Percentiles rank a stretch among this genome's conserved stretches.
Conservation (phyloP, 345 rosid species). For the Eutrema yunnanense region DNA sequence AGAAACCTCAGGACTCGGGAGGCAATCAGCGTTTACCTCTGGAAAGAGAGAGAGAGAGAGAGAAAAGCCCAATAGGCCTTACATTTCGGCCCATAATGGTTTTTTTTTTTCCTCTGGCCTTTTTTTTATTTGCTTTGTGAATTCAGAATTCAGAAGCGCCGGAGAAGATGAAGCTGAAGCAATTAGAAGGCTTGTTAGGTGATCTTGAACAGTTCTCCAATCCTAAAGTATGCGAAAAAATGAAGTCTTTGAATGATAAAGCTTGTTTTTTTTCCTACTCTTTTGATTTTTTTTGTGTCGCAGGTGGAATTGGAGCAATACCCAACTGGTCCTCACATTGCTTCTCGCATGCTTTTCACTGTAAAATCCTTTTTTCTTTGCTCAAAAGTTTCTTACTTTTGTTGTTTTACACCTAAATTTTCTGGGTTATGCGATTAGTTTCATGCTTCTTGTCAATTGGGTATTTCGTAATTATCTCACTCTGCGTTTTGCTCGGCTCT, state of each 20-base stretch:
- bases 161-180: conserved; percentile 78
- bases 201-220: conserved; percentile 65
- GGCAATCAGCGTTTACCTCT: not conserved
- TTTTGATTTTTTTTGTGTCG: not conserved
- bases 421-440: not conserved
- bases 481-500: too few species aligned
- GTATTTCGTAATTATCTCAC: too few species aligned
- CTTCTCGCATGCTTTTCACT: conserved; percentile 92
- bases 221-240: conserved; percentile 78
- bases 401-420: not conserved
- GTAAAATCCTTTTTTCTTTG: too few species aligned
- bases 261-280: too few species aligned
- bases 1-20: not conserved
- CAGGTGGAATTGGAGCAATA: too few species aligned
- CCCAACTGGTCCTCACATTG: conserved; percentile 95
- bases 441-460: not conserved
- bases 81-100: not conserved
- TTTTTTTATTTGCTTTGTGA: not conserved
- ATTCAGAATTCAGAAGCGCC: conserved; percentile 2
- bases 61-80: conserved; percentile 20
- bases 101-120: not conserved
- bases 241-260: not conserved
- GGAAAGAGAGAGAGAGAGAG: not conserved
- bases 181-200: conserved; percentile 73
- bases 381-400: conserved; percentile 7